Evolutionary conservation across 495 filamentous ascomycete genomes (phyloP).

Genomic region (Neurospora sp.): DNA sequence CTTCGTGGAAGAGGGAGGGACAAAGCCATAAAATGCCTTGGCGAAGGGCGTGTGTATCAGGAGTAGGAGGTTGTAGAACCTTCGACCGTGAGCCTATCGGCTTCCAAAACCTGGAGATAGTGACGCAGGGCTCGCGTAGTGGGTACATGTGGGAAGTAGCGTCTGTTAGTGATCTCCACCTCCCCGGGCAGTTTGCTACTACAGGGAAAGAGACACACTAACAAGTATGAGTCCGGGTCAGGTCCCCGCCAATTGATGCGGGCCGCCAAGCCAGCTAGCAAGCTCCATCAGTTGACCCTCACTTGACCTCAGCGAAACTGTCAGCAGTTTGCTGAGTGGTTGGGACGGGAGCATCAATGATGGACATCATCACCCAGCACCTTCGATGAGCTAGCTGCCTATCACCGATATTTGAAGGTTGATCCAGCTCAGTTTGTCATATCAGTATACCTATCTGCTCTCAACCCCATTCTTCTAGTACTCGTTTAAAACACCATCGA

Average conservation of each 20-base stretch:
- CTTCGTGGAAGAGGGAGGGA: neutral
- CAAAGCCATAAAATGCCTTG: conserved; percentile 12
- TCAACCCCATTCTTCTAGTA: neutral
- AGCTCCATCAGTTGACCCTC: neutral
- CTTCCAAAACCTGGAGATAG: conserved; percentile 7
- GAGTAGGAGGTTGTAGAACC: conserved; percentile 19
- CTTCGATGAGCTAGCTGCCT: neutral
- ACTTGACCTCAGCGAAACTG: neutral
- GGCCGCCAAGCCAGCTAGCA: neutral
- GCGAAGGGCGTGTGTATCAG: conserved; percentile 9
- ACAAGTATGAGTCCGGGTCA: neutral
- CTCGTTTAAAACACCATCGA: neutral
- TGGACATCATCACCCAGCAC: neutral
- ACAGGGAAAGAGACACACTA: neutral
- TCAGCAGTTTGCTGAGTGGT: neutral
- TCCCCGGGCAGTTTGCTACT: neutral
- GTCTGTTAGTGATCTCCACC: neutral
- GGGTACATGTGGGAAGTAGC: neutral
- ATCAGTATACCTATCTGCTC: neutral
- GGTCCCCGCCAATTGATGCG: neutral
- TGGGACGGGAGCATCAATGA: neutral
- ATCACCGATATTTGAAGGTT: neutral
- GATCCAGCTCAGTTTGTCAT: neutral
- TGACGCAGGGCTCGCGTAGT: conserved; percentile 21
- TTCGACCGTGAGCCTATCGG: conserved; percentile 24